A percentile compares a stretch with the other conserved stretches of the same genome.
Conservation (phyloP, 495 filamentous ascomycete species). For the Annulohypoxylon nitens region DNA sequence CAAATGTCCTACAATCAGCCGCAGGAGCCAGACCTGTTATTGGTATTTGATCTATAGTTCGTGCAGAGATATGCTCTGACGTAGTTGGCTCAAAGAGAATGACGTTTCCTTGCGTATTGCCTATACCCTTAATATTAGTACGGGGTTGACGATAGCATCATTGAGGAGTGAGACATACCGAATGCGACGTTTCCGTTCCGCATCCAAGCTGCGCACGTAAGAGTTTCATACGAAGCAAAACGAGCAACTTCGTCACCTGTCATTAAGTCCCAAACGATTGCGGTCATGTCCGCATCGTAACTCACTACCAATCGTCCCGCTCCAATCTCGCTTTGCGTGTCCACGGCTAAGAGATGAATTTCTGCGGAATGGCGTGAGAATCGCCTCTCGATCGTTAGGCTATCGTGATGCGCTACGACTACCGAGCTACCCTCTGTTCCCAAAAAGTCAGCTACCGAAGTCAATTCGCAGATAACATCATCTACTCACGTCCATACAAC, state of each 20-base stretch:
- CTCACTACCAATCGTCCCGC: slow-evolving; percentile 89
- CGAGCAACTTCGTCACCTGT: slow-evolving; percentile 91
- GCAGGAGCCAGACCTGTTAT: slow-evolving; percentile 91
- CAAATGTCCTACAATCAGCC: slow-evolving; percentile 95
- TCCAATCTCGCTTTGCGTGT: slow-evolving; percentile 91
- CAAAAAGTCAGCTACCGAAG: slow-evolving; percentile 22
- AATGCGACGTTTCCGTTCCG: slow-evolving; percentile 97
- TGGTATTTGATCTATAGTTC: slow-evolving; percentile 91
- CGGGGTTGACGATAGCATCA: slow-evolving; percentile 34
- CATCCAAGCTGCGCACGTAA: slow-evolving; percentile 94
- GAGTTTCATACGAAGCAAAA: slow-evolving; percentile 89
- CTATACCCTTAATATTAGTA: slow-evolving; percentile 59
- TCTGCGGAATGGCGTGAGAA: slow-evolving; percentile 89
- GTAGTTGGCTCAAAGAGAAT: slow-evolving; percentile 95
- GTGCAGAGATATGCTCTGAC: slow-evolving; percentile 90
- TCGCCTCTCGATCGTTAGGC: slow-evolving; percentile 85
- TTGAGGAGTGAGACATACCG: slow-evolving; percentile 67
- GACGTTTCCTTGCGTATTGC: slow-evolving; percentile 90
- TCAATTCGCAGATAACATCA: neutral
- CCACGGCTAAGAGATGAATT: slow-evolving; percentile 84
- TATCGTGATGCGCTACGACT: slow-evolving; percentile 90
- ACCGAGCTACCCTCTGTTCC: slow-evolving; percentile 73
- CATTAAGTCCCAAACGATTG: slow-evolving; percentile 96
- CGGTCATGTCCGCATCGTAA: slow-evolving; percentile 90
- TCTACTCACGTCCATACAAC: slow-evolving; percentile 73